Base-by-base conservation (phyloP, 306 rosid species). In the Albizia julibrissin region DNA sequence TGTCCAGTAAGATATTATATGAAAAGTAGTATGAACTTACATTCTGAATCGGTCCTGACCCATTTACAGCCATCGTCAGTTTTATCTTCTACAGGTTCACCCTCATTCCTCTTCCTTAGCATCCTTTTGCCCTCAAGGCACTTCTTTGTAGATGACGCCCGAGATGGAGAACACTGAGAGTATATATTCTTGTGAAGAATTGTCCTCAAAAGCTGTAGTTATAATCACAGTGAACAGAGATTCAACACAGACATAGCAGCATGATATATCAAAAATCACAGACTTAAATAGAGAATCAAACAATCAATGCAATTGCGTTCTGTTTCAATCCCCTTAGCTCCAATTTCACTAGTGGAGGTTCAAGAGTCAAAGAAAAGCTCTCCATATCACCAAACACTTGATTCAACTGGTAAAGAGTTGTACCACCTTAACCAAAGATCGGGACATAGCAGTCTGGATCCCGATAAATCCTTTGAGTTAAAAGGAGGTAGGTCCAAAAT, bases 21-120 rank as follows among this genome's bases (percentile, higher is more conserved):
- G 37, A 40, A 33, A 37, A 26, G 31, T 58, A 54, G 39, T 43
- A 10, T 44, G 50, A 77, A 87, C 93, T 91, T 86, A 96, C 99
- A 96, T 86, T 96, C 99, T 64, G 99, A 93, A 89, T 96, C 98
- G 66, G 99, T 96, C 87, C 91, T 93, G 85, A 90, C 98, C 99
- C 99, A 96, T 92, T 92, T 96, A 77, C 88, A 82, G 27, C 94
- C 96, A 77, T 84, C 91, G 81, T 85, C 87, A 14, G 43, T 64
- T 79, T 85, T 92, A 83, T 82, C 84, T 13, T 54, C 86, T 47
- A 78, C 82, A 59, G 72, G 18, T 79, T 88, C 91, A 76, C 85
- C 89, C 0, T 83, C 80, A 39, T 77, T 75, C 82, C 72, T 88
- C 77, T 76, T 84, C 59, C 82, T 88, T 62, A 80, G 82, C n/a